Base-by-base conservation (phyloP, 495 filamentous ascomycete species). In the Penicillium maclennaniae region DNA sequence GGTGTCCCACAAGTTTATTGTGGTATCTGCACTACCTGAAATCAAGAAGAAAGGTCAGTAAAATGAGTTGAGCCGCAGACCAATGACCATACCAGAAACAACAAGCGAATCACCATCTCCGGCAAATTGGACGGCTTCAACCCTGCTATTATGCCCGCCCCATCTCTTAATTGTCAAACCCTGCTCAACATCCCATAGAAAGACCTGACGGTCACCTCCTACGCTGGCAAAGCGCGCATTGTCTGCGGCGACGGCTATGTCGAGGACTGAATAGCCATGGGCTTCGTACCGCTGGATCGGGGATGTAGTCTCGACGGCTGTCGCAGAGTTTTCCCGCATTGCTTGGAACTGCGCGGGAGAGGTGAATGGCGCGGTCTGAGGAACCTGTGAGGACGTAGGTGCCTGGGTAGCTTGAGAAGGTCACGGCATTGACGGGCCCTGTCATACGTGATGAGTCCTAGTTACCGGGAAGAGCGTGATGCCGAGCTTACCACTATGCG, bases 181-280 rank as follows among this genome's bases (percentile, higher is more conserved):
- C 6, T 86, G 86, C 6, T 83, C 72, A 0, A 97, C 93, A 71
- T 98, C 93, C 93, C 93, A 98, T 16, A 95, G 79, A 63, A 96
- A 95, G 5, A 95, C 89, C 59, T 79, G 79, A 58, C 89, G 83
- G 75, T 98, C 93, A 40, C 95, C 93, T 64, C 93, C 93, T 3
- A 84, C 81, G 39, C 83, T 88, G 20, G 82, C 83, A 66, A 97
- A 96, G 27, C 80, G 80, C 44, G 86, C 78, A 77, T 98, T 98
- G 71, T 87, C 83, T 42, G 66, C 55, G n/a, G 82, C 71, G 45
- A 96, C 85, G 54, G 80, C 77, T 39, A 98, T 73, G 53, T 87
- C 86, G 53, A 96, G 87, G 39, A 98, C 87, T 41, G 87, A 85
- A 79, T 97, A 91, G 58, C 88, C 89, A 75, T 98, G 93, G 3